Conservation (phyloP, 306 rosid species). For the Trichosanthes cucumerina region DNA sequence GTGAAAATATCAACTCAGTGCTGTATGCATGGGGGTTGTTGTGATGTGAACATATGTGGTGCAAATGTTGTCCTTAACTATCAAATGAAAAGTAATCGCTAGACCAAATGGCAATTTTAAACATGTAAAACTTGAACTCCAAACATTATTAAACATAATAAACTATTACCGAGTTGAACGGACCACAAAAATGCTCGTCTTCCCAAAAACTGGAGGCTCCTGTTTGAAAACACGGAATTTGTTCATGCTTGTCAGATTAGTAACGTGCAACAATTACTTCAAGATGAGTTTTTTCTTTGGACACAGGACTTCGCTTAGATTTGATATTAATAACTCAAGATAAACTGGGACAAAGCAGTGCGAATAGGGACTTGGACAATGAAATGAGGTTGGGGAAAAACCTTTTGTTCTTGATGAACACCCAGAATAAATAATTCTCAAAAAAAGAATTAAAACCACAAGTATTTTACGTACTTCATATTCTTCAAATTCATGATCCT, state of each 20-base stretch:
- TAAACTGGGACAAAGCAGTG: neutral
- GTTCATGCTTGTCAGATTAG: neutral
- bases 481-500: conserved; percentile 90
- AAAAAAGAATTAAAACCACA: neutral
- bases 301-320: neutral
- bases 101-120: neutral
- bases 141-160: neutral
- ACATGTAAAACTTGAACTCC: neutral
- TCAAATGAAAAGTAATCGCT: neutral
- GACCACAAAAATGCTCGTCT: conserved; percentile 71
- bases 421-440: neutral
- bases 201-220: conserved; percentile 98
- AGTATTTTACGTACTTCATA: conserved; percentile 65
- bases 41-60: neutral
- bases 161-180: conserved; percentile 65
- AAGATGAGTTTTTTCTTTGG: neutral
- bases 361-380: neutral
- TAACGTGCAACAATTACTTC: neutral
- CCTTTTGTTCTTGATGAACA: neutral
- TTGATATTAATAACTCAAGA: neutral
- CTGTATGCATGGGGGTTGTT: neutral
- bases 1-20: neutral
- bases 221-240: conserved; percentile 24
- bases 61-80: neutral
- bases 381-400: neutral